phyloP scores from a whole-genome alignment of 2,329 filamentous ascomycete genomes.

The Achaetomium macrosporum region DNA sequence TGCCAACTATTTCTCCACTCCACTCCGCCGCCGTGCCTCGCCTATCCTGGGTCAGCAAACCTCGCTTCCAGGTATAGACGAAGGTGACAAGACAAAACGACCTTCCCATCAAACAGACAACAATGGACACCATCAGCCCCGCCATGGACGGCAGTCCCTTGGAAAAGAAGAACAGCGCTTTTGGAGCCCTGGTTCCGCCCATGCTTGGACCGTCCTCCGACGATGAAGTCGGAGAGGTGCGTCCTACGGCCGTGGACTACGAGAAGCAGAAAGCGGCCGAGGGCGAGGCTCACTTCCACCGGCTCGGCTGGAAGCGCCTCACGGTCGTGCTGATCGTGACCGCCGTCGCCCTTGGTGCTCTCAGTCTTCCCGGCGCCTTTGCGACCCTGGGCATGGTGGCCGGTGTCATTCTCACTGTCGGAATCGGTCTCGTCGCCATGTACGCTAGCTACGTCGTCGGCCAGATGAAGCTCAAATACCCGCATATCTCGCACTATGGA shows the following conservation, averaged over 20 bases:
- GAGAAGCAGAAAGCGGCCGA: slow-evolving; percentile 43
- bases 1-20: neutral
- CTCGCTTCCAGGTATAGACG: neutral
- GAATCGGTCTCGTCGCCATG: slow-evolving; percentile 35
- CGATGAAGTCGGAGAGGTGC: slow-evolving; percentile 22
- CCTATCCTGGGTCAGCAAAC: slow-evolving; percentile 10
- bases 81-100: slow-evolving; percentile 1
- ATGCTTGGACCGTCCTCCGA: slow-evolving; percentile 6
- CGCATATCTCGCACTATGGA: slow-evolving; percentile 59
- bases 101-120: neutral
- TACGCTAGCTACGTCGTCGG: slow-evolving; percentile 38
- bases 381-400: slow-evolving; percentile 48
- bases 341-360: slow-evolving; percentile 49
- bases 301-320: slow-evolving; percentile 52
- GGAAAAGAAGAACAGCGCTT: slow-evolving; percentile 11
- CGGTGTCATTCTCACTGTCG: slow-evolving; percentile 33
- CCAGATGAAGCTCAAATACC: slow-evolving; percentile 44
- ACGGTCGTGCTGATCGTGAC: slow-evolving; percentile 52
- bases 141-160: neutral
- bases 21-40: slow-evolving; percentile 2
- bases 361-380: slow-evolving; percentile 47
- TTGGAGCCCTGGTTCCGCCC: neutral
- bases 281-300: slow-evolving; percentile 45
- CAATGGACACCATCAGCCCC: slow-evolving; percentile 13
- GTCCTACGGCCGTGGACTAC: slow-evolving; percentile 28